Conservation (phyloP, 768 basidiomycete genomes). For the Mrakia frigida region DNA sequence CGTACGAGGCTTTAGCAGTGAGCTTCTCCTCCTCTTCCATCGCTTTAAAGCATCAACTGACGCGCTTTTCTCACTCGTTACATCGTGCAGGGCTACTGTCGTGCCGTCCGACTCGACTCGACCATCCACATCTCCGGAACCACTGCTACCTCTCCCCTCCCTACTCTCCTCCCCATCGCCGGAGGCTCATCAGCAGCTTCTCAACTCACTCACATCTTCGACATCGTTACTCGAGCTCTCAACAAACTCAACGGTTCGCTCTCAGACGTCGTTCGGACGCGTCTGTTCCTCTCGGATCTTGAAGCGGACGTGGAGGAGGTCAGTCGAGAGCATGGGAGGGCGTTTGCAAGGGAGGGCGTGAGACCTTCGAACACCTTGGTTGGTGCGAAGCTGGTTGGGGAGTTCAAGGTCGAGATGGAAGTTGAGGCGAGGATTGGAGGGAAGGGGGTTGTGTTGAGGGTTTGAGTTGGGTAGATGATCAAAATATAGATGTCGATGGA, state of each 20-base stretch:
- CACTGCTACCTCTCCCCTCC: neutral
- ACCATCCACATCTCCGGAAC: neutral
- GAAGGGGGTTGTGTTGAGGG: neutral
- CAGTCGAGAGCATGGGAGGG: neutral
- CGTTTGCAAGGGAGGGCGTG: neutral
- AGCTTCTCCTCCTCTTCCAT: neutral
- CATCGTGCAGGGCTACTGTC: neutral
- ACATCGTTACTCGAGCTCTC: neutral
- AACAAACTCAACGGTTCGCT: neutral
- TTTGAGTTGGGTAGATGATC: neutral
- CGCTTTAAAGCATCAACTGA: too few species aligned
- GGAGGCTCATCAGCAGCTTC: neutral
- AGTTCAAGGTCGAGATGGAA: neutral
- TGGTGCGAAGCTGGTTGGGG: neutral
- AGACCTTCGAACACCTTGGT: neutral
- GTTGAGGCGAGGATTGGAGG: neutral
- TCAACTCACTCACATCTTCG: neutral
- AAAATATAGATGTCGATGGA: too few species aligned
- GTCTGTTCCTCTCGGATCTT: neutral
- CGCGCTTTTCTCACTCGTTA: neutral
- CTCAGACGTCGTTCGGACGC: neutral
- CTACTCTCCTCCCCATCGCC: neutral
- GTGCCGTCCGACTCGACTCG: neutral
- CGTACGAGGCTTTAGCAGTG: neutral
- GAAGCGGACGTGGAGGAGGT: neutral